phyloP scores from a whole-genome alignment of 2,329 filamentous ascomycete species.

The Tolypocladium album region DNA sequence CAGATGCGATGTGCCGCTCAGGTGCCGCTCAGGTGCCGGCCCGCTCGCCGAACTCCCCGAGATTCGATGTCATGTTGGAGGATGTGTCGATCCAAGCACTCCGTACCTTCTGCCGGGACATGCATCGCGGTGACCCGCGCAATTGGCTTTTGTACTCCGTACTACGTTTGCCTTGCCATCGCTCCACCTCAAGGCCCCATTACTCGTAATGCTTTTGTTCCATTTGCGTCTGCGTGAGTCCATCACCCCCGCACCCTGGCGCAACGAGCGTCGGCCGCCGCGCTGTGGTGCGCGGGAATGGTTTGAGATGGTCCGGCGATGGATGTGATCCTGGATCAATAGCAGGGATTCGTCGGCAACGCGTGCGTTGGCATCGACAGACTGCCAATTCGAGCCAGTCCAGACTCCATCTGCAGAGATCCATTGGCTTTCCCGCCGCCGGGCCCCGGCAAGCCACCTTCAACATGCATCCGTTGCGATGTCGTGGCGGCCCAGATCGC shows the following conservation, averaged over 20 bases:
- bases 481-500: not conserved
- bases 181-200: not conserved
- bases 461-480: not conserved
- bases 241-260: not conserved
- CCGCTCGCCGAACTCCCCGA: not conserved
- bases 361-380: not conserved
- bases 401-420: not conserved
- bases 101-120: not conserved
- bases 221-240: not conserved
- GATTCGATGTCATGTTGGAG: not conserved
- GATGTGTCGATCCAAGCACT: too few species aligned
- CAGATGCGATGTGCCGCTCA: not conserved
- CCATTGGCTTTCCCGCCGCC: not conserved
- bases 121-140: not conserved
- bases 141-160: not conserved
- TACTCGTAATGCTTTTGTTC: not conserved
- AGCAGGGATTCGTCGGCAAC: not conserved
- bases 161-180: not conserved
- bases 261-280: not conserved
- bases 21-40: not conserved
- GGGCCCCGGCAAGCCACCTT: not conserved
- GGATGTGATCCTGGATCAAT: not conserved
- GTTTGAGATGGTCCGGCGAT: not conserved
- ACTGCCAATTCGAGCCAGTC: slow-evolving; percentile 1
- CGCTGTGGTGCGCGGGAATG: not conserved